Evolutionary conservation across 768 basidiomycete species (phyloP).

Genomic region (Suillus occidentalis): DNA sequence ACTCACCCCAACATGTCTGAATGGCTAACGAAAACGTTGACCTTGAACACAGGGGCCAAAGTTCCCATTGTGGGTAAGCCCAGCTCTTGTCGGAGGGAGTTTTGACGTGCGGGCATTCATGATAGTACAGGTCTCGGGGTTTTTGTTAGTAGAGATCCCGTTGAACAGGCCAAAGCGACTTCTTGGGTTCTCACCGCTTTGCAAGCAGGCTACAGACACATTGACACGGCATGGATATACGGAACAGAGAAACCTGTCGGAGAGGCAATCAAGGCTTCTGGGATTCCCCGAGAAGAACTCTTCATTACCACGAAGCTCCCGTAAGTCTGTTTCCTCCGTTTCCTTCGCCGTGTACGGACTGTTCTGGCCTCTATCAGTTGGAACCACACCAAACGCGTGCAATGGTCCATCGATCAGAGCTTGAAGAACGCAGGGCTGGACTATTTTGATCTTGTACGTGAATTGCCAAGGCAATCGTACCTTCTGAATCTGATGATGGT

Average conservation of each 20-base stretch:
- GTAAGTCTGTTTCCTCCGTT: constrained; percentile 17
- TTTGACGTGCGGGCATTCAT: not conserved
- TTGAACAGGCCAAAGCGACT: constrained; percentile 2
- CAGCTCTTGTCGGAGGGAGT: constrained; percentile 17
- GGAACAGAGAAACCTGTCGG: constrained; percentile 49
- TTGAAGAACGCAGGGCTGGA: constrained; percentile 40
- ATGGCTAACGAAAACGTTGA: constrained; percentile 14
- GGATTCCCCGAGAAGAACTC: constrained; percentile 44
- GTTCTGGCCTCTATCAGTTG: constrained; percentile 1
- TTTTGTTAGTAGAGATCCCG: constrained; percentile 6
- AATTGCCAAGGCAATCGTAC: constrained; percentile 17
- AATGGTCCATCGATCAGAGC: constrained; percentile 42
- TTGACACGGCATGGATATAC: constrained; percentile 34
- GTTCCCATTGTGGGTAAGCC: constrained; percentile 31
- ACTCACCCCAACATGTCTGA: not conserved
- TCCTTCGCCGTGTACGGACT: too few species aligned
- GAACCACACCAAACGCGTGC: constrained; percentile 35
- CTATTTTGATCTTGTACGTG: constrained; percentile 47
- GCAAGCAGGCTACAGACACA: constrained; percentile 47
- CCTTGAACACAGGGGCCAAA: constrained; percentile 26
- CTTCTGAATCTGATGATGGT: constrained; percentile 17
- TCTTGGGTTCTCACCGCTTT: not conserved
- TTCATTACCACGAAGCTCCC: constrained; percentile 53
- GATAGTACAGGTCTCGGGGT: constrained; percentile 3
- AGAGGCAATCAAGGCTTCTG: constrained; percentile 43